phyloP scores from a whole-genome alignment of 1,284 basidiomycete genomes.

The Apiotrichum veenhuisii region DNA sequence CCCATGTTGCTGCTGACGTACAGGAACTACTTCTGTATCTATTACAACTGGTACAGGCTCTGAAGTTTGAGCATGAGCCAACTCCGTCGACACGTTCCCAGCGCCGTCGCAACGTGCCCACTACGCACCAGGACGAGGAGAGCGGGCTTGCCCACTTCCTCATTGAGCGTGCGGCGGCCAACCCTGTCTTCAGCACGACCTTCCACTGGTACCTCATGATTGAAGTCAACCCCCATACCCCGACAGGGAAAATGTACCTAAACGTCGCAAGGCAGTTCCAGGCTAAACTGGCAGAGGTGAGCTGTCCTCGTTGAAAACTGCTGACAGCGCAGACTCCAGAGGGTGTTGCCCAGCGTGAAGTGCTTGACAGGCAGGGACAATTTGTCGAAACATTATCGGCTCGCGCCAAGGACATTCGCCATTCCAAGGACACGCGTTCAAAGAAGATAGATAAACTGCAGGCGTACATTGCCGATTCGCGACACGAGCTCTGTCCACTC shows the following conservation, averaged over 20 bases:
- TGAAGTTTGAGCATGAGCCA: conserved; percentile 73
- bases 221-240: conserved; percentile 68
- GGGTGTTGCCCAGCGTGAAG: conserved; percentile 70
- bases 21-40: conserved; percentile 91
- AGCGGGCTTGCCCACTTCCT: conserved; percentile 87
- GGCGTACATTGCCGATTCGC: conserved; percentile 74
- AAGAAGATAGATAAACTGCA: conserved; percentile 97
- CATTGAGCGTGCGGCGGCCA: conserved; percentile 75
- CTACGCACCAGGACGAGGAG: conserved; percentile 54
- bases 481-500: conserved; percentile 71
- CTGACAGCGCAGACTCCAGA: conserved; percentile 58
- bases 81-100: conserved; percentile 50
- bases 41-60: conserved; percentile 92
- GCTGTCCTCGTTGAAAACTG: background rate
- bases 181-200: conserved; percentile 80
- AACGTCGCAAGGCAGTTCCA: conserved; percentile 84
- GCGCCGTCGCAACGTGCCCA: conserved; percentile 49
- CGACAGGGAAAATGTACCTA: conserved; percentile 86
- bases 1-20: background rate
- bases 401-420: conserved; percentile 78
- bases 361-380: conserved; percentile 78
- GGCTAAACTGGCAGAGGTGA: conserved; percentile 75
- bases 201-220: conserved; percentile 98
- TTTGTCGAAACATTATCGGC: conserved; percentile 78
- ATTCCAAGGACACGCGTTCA: conserved; percentile 84